Evolutionary conservation across 176 grass and related monocot species (phyloP).

Genomic region (Carex pumila): DNA sequence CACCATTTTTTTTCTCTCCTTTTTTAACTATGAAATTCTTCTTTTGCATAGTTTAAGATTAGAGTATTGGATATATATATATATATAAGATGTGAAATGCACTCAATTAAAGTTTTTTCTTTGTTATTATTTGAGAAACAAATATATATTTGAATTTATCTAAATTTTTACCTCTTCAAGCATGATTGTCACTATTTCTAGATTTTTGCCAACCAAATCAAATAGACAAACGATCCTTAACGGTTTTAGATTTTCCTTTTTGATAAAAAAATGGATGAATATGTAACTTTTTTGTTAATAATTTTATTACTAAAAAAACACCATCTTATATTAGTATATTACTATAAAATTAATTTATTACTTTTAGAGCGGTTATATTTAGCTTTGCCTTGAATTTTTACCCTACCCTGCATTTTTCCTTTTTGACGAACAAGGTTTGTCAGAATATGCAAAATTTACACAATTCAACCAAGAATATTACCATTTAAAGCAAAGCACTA

Average conservation of each 20-base stretch:
- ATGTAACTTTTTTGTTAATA: neutral
- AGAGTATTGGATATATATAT: neutral
- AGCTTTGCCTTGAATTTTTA: neutral
- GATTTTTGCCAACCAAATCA: neutral
- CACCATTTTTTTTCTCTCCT: neutral
- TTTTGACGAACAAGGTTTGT: neutral
- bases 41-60: neutral
- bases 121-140: neutral
- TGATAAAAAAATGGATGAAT: neutral
- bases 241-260: neutral
- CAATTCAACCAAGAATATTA: neutral
- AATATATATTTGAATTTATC: neutral
- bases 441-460: conserved; percentile 3
- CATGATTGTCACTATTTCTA: neutral
- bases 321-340: neutral
- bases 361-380: neutral
- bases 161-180: neutral
- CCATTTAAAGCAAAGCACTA: conserved; percentile 4
- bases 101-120: neutral
- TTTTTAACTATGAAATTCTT: neutral
- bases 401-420: neutral
- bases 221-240: too few species aligned
- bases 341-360: neutral
- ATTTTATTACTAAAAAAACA: neutral
- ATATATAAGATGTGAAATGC: neutral